Evolutionary conservation across 2,329 filamentous ascomycete species (phyloP), one percentile per base, ranked within the genome.

Genomic region (Botrytis tulipae): DNA sequence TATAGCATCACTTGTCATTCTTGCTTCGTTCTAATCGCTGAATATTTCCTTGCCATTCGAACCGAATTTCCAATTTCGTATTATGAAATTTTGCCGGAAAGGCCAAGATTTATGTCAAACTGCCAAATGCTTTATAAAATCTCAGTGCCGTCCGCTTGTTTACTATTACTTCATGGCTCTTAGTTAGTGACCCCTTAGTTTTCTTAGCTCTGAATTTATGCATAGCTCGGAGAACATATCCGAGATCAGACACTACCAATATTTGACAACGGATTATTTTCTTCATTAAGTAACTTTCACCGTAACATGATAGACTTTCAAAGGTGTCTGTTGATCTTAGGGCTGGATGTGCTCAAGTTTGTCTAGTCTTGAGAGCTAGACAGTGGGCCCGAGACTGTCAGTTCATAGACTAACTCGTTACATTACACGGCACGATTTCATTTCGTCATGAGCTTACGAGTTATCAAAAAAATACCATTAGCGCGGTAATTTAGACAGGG

Each of bases 221-320:
- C 25, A 51, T 29, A 54, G 14, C 46, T 29, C 35, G 46, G 25
- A 54, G 46, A 20, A 51, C 20, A 68, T 3, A 68, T 29, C 65
- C 46, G 65, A 67, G 32, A 51, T 35, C 7, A 67, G 32, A 54
- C 32, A 54, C 44, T 67, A 67, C 22, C 25, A 51, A 8, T n/a
- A 67, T 67, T 67, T 67, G 63, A 67, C 63, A 67, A 51, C 63
- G 63, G 44, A 51, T 37, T 51, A 35, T 14, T 37, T 37, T 51
- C 32, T 67, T 25, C 20, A 37, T 54, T 20, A 1, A 54, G 65
- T 40, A 42, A 32, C 6, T 29, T 29, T n/a, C 44, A 48, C 65
- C 65, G 65, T 22, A 46, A 9, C 12, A 68, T 16, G 20, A 54
- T 40, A 29, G 35, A 54, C 35, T 22, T 22, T 42, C 25, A 22